Evolutionary conservation across 345 rosid genomes (phyloP), one percentile per base, ranked within the genome.

Genomic region (Hibiscus syriacus): DNA sequence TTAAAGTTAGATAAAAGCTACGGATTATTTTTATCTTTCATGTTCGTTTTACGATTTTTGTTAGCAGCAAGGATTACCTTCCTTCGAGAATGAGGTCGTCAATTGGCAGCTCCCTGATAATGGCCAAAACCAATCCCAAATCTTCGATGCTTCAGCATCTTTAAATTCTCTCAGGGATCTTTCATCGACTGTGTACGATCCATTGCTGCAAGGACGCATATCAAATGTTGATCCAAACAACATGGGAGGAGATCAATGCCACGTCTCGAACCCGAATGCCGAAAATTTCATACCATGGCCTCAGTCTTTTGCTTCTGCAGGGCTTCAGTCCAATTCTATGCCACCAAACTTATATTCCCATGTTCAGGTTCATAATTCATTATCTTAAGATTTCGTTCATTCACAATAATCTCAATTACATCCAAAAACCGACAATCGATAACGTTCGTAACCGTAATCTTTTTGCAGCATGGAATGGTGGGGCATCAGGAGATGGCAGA

Each of bases 71-170:
- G 78, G 69, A 4, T 74, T 83, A 70, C 52, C 78, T 67, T 46
- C 55, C 3, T 84, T 81, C n/a, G 80, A 76, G 64, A 80, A 84
- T 55, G 86, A 86, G n/a, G 78, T 80, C 29, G 76, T 81, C 0
- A 58, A 72, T n/a, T 85, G 90, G 92, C 48, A 41, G 48, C 19
- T 77, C 17, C 84, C 78, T 0, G 84, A 82, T 17, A 59, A 52
- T 41, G 77, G 63, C 53, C 80, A 73, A 11, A 72, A 52, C 72
- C 69, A 78, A 55, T 65, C 79, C 53, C 84, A 76, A 4, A 69
- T 82, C 0, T 82, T 81, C 10, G 73, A 79, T 61, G 60, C 86
- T 11, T n/a, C 64, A 10, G 64, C 78, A 41, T 48, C 81, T 34
- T 34, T 75, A 12, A 72, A 72, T 70, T 69, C 70, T 38, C 86